These are phyloP conservation scores for Hyphopichia fennica DNA, from an alignment of 1,139 yeast genomes.

Conservation along the genomic window DNA sequence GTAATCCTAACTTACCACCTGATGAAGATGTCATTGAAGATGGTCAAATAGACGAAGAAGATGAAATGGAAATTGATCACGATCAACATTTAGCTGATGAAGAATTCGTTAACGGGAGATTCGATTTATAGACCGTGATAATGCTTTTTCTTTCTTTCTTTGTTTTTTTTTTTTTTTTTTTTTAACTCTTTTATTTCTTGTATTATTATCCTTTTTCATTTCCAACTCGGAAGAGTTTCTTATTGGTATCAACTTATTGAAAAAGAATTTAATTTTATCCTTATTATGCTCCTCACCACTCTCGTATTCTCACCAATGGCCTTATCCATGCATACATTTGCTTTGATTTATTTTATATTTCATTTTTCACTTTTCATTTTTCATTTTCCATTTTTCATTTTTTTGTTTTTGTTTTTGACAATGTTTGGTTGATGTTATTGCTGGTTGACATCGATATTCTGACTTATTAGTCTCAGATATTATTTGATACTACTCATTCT, in stretches of 20 bases:
- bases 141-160: too few relatives aligned
- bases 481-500: not conserved
- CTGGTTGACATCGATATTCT: not conserved
- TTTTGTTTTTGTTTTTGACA: not conserved
- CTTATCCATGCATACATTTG: too few relatives aligned
- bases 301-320: not conserved
- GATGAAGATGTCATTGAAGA: slow-evolving; percentile 83
- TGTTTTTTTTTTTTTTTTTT: not conserved
- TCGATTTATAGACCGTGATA: slow-evolving; percentile 58
- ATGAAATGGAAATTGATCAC: slow-evolving; percentile 53
- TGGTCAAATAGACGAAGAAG: slow-evolving; percentile 61
- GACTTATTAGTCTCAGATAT: not conserved
- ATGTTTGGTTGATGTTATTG: not conserved
- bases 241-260: not conserved
- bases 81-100: slow-evolving; percentile 53
- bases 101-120: slow-evolving; percentile 86
- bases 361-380: not conserved
- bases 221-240: not conserved
- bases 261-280: not conserved
- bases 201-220: not conserved
- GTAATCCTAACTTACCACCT: slow-evolving; percentile 76
- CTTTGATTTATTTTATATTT: too few relatives aligned
- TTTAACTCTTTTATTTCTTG: not conserved
- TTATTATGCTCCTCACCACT: not conserved
- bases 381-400: not conserved